Conservation (phyloP, 352 stramenopile species). For the Paralagenidium karlingii region DNA sequence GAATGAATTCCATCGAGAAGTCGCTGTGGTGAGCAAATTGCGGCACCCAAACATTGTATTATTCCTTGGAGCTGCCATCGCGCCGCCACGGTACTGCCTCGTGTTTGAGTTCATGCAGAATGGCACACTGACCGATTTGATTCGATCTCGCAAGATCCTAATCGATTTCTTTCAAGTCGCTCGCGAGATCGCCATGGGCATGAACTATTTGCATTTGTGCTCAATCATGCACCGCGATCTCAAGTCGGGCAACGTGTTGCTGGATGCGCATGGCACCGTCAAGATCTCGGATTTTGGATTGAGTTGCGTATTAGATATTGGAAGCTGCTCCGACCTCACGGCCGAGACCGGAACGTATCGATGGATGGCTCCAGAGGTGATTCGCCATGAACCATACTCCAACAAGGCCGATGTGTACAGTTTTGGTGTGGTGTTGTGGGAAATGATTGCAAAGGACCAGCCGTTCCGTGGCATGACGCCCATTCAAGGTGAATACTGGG, state of each 20-base stretch:
- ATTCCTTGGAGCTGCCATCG: conserved; percentile 69
- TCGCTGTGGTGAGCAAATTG: conserved; percentile 74
- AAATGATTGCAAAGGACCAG: conserved; percentile 77
- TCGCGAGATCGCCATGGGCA: conserved; percentile 75
- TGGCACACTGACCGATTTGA: conserved; percentile 73
- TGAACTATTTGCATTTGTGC: conserved; percentile 91
- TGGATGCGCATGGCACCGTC: conserved; percentile 67
- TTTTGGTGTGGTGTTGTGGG: conserved; percentile 83
- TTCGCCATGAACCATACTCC: conserved; percentile 89
- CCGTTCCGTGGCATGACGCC: conserved; percentile 72
- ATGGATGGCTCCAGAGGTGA: conserved; percentile 94
- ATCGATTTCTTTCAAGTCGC: conserved; percentile 76
- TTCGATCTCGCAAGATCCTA: conserved; percentile 41
- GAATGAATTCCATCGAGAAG: conserved; percentile 77
- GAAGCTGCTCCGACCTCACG: conserved; percentile 54
- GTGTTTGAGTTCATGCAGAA: conserved; percentile 85
- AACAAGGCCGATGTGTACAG: conserved; percentile 93
- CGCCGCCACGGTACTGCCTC: conserved; percentile 68
- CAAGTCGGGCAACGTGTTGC: conserved; percentile 91
- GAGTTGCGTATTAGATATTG: conserved; percentile 74
- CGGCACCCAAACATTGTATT: conserved; percentile 80
- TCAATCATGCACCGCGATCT: conserved; percentile 93
- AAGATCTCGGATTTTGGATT: conserved; percentile 86
- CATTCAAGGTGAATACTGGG: conserved; percentile 50
- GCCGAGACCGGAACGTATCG: conserved; percentile 84